Evolutionary conservation across 768 basidiomycete genomes (phyloP).

Genomic region (Macrolepiota fuliginosa): DNA sequence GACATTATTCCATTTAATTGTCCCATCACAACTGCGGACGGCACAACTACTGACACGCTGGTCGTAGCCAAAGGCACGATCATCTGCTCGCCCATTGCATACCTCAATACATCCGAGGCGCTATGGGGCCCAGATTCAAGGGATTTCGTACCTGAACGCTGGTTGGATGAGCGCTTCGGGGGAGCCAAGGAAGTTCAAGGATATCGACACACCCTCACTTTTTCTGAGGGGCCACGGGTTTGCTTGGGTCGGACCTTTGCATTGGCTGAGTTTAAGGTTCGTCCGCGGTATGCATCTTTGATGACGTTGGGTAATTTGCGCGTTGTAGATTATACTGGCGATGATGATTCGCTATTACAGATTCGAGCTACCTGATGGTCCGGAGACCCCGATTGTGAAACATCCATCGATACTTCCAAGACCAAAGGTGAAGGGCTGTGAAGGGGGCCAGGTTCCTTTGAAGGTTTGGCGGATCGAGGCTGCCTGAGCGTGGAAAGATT

Average conservation of each 20-base stretch:
- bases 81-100: conserved; percentile 39
- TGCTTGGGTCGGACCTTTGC: conserved; percentile 52
- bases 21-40: conserved; percentile 43
- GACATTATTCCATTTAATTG: conserved; percentile 56
- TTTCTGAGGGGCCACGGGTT: conserved; percentile 48
- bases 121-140: conserved; percentile 63
- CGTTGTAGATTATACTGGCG: conserved; percentile 37
- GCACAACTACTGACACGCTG: conserved; percentile 36
- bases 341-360: conserved; percentile 41
- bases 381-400: conserved; percentile 32
- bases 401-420: conserved; percentile 34
- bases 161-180: conserved; percentile 40
- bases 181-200: conserved; percentile 43
- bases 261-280: conserved; percentile 40
- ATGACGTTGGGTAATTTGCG: not conserved
- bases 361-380: conserved; percentile 40
- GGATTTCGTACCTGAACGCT: conserved; percentile 62
- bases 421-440: conserved; percentile 36
- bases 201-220: conserved; percentile 48
- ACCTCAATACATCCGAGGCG: conserved; percentile 47
- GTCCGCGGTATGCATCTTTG: not conserved
- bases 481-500: not conserved
- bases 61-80: conserved; percentile 45
- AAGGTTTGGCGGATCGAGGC: conserved; percentile 28
- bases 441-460: conserved; percentile 32